Conservation (phyloP, 2,329 filamentous ascomycete species). For the Epichloe sibirici region DNA sequence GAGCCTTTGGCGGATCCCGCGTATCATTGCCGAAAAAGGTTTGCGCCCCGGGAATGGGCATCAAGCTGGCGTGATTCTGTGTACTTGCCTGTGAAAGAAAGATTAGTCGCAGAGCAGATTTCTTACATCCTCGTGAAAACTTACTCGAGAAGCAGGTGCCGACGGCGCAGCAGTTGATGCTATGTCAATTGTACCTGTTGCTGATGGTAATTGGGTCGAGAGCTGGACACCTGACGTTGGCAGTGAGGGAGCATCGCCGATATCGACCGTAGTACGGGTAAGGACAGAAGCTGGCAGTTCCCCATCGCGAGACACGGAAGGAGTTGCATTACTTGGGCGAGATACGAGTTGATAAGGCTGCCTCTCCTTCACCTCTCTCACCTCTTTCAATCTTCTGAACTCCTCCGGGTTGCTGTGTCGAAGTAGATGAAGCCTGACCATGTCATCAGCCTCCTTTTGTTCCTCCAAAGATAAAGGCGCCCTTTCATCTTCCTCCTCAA, state of each 20-base stretch:
- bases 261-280: not conserved
- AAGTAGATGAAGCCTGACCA: constrained; percentile 21
- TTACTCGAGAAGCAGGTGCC: not conserved
- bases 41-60: constrained; percentile 24
- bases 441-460: constrained; percentile 36
- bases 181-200: not conserved
- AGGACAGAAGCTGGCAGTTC: not conserved
- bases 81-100: not conserved
- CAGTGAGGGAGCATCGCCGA: not conserved
- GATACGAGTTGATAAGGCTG: not conserved
- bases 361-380: constrained; percentile 7
- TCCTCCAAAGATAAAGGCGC: constrained; percentile 47
- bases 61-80: constrained; percentile 12
- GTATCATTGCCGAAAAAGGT: constrained; percentile 21
- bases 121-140: not conserved
- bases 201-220: not conserved
- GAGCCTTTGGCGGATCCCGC: not conserved
- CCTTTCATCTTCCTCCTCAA: constrained; percentile 55
- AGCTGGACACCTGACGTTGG: not conserved
- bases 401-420: constrained; percentile 21
- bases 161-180: not conserved
- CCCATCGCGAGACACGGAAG: not conserved
- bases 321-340: not conserved
- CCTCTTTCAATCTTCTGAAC: constrained; percentile 14
- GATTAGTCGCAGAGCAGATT: not conserved